A percentile compares a stretch with the other conserved stretches of the same genome.
Evolutionary conservation across 257 asterid genomes (phyloP).

Genomic region (Capsicum rhomboideum): DNA sequence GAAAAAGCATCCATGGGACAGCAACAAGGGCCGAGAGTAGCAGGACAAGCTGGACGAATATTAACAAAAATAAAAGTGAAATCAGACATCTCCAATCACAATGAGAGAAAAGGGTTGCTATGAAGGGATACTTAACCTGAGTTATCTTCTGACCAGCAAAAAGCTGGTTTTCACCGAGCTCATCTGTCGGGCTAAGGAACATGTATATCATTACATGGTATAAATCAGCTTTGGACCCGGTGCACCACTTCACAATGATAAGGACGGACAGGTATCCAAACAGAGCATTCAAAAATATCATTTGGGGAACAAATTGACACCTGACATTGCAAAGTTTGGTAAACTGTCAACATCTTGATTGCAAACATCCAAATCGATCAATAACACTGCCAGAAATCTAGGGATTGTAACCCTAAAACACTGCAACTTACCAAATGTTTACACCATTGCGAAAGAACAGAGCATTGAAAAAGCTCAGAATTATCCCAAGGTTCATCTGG

Average conservation of each 20-base stretch:
- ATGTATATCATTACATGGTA: conserved; percentile 98
- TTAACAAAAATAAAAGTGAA: conserved; percentile 1
- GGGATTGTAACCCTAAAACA: neutral
- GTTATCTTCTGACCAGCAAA: conserved; percentile 78
- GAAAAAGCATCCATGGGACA: conserved; percentile 99
- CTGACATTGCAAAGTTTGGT: conserved; percentile 38
- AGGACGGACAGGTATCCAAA: conserved; percentile 93
- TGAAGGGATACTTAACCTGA: conserved; percentile 45
- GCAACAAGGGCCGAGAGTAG: conserved; percentile 71
- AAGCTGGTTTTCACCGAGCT: conserved; percentile 90
- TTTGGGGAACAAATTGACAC: conserved; percentile 93
- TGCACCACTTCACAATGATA: conserved; percentile 84
- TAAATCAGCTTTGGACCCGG: conserved; percentile 93
- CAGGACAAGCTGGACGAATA: conserved; percentile 52
- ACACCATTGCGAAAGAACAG: conserved; percentile 65
- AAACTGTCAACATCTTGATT: neutral
- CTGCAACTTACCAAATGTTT: conserved; percentile 60
- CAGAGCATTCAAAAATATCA: conserved; percentile 80
- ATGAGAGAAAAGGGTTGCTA: neutral
- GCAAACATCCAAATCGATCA: neutral
- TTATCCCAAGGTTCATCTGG: conserved; percentile 96
- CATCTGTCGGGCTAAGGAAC: conserved; percentile 95
- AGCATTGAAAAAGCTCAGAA: conserved; percentile 86
- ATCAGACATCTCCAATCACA: neutral
- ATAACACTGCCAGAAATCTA: neutral